Base-by-base conservation (phyloP, 2,329 filamentous ascomycete genomes). In the Talaromyces sp. region DNA sequence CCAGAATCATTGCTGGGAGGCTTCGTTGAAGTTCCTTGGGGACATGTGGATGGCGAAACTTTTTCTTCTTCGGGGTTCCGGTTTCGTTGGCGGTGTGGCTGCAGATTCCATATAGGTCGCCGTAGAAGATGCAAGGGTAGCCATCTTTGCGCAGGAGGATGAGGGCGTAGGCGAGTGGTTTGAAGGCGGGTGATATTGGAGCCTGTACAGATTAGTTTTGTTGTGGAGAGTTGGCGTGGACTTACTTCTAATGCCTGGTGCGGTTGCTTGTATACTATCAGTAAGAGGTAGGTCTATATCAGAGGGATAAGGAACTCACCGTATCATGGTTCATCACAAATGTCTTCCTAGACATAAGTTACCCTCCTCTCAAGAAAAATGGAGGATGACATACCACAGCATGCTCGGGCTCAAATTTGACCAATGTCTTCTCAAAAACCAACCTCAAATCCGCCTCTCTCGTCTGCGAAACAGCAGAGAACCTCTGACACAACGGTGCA, bases 71-170 rank as follows among this genome's bases (percentile, higher is more conserved):
- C 16, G n/a, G 14, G 2, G 24, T 41, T 43, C 5, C 39, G 13
- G 11, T 33, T 56, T 65, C 27, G 2, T 7, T 13, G 9, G 50
- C 3, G 31, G 83, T 72, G 56, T 75, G 76, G n/a, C 78, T 82
- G 60, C 80, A 78, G 58, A 87, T 86, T 24, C 89, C 88, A 74
- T 89, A 90, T 0, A 91, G 74, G 71, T 91, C 89, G 27, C 89
- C 88, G 72, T 88, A 91, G 73, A 92, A 92, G 41, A 90, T 79
- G 69, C 87, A 90, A 0, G 89, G 89, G 33, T 86, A 83, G 16
- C 88, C 88, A 39, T 85, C 79, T 59, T 82, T 76, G 13, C 87
- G 84, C 31, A 92, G 85, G 1, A 93, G 84, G 63, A 92, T 91
- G 52, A 92, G 82, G 0, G 88, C 80, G 74, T 92, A 91, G 13